Conservation (phyloP, 2,329 filamentous ascomycete genomes). For the Aotearoamyces nothofagi region DNA sequence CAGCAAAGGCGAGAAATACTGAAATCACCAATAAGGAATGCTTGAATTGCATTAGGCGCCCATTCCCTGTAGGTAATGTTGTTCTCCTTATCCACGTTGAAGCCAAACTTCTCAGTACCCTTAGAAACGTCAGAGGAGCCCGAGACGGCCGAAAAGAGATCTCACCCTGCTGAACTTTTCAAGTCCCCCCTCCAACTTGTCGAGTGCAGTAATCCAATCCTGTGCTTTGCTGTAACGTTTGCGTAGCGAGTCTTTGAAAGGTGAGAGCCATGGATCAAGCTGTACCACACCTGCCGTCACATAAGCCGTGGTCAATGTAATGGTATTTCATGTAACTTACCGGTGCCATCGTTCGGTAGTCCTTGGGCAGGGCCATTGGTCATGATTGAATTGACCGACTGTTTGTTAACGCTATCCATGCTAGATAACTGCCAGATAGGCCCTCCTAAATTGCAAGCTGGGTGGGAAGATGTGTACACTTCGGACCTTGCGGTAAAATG, state of each 20-base stretch:
- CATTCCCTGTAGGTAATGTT: slow-evolving; percentile 90
- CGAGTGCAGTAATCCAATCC: slow-evolving; percentile 73
- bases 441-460: no score
- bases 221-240: slow-evolving; percentile 66
- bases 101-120: slow-evolving; percentile 77
- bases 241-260: slow-evolving; percentile 66
- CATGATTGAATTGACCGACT: slow-evolving; percentile 14
- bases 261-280: slow-evolving; percentile 79
- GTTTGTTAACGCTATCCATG: slow-evolving; percentile 15
- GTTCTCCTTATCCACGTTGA: slow-evolving; percentile 67
- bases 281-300: slow-evolving; percentile 55
- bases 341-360: slow-evolving; percentile 55
- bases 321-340: slow-evolving; percentile 25
- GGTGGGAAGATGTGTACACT: no score
- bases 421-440: slow-evolving; percentile 4
- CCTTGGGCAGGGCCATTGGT: slow-evolving; percentile 27
- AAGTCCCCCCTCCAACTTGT: slow-evolving; percentile 73
- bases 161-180: slow-evolving; percentile 78
- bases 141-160: slow-evolving; percentile 5
- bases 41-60: slow-evolving; percentile 78
- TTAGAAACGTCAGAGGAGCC: slow-evolving; percentile 22
- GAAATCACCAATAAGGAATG: slow-evolving; percentile 87
- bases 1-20: slow-evolving; percentile 36
- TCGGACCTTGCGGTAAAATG: no score
- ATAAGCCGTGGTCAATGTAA: slow-evolving; percentile 7